Conservation (phyloP, 495 filamentous ascomycete species). For the Apodospora peruviana region DNA sequence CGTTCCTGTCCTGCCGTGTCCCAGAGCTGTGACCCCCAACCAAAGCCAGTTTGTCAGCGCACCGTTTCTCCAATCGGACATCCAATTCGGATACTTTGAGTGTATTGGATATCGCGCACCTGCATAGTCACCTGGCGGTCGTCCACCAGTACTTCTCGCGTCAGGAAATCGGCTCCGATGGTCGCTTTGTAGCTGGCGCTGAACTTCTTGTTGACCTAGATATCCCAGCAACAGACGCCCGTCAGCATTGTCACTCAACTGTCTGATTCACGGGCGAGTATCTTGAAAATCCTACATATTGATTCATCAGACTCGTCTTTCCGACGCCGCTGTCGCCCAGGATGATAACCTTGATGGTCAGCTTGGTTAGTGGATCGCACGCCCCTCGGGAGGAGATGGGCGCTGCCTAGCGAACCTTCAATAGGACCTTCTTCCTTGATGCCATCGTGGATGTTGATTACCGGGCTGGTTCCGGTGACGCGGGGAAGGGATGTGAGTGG, state of each 20-base stretch:
- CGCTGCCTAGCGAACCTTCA: conserved; percentile 63
- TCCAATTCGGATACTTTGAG: neutral
- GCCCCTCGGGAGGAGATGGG: too few relatives aligned
- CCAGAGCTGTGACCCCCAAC: conserved; percentile 69
- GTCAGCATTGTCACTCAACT: conserved; percentile 5
- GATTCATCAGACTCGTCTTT: conserved; percentile 99
- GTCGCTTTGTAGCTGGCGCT: conserved; percentile 99
- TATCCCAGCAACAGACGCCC: neutral
- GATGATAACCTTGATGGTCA: conserved; percentile 75
- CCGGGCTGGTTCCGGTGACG: neutral
- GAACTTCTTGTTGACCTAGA: conserved; percentile 99
- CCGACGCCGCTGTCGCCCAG: conserved; percentile 97
- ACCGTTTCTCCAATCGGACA: neutral
- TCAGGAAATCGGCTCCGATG: conserved; percentile 97
- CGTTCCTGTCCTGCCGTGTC: conserved; percentile 97
- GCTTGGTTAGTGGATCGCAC: too few relatives aligned
- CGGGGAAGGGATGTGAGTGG: conserved; percentile 1
- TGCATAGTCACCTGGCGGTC: conserved; percentile 98
- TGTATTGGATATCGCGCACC: conserved; percentile 46
- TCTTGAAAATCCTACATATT: conserved; percentile 72
- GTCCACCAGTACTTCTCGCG: conserved; percentile 95
- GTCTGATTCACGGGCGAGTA: neutral
- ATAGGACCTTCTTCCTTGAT: conserved; percentile 91
- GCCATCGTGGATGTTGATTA: conserved; percentile 50
- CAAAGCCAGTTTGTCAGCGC: neutral